phyloP scores from a whole-genome alignment of 2,329 filamentous ascomycete species.

The Exophiala lecanii-corni region DNA sequence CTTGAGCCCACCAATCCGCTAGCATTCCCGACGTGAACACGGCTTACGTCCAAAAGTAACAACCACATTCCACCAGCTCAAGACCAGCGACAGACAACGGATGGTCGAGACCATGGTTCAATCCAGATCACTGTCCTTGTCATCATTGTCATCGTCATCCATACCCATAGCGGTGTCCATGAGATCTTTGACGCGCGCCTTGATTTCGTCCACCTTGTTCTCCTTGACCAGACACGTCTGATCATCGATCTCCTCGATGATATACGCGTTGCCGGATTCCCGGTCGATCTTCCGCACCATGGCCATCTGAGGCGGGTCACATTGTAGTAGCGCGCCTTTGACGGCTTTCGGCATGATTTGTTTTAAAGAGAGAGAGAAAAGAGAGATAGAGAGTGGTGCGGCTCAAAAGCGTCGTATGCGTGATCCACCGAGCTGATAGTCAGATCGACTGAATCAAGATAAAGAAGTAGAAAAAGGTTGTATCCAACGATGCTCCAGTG shows the following conservation, averaged over 20 bases:
- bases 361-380: not conserved
- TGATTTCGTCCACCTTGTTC: constrained; percentile 28
- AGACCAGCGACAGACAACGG: too few species aligned
- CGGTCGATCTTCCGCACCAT: constrained; percentile 28
- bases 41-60: too few species aligned
- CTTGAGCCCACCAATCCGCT: too few species aligned
- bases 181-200: constrained; percentile 25
- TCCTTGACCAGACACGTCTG: constrained; percentile 27
- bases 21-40: too few species aligned
- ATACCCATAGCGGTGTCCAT: constrained; percentile 28
- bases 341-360: constrained; percentile 25
- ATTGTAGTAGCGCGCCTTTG: constrained; percentile 28
- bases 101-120: too few species aligned
- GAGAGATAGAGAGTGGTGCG: too few species aligned
- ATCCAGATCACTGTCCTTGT: constrained; percentile 28
- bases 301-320: constrained; percentile 29
- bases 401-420: too few species aligned
- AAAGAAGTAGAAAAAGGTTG: not conserved
- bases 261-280: constrained; percentile 25
- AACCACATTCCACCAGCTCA: too few species aligned
- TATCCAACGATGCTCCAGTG: not conserved
- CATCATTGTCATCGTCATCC: constrained; percentile 26
- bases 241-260: constrained; percentile 29
- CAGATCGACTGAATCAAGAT: not conserved
- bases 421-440: not conserved